Base-by-base conservation (phyloP, 441 rosid genomes). In the Hura crepitans region DNA sequence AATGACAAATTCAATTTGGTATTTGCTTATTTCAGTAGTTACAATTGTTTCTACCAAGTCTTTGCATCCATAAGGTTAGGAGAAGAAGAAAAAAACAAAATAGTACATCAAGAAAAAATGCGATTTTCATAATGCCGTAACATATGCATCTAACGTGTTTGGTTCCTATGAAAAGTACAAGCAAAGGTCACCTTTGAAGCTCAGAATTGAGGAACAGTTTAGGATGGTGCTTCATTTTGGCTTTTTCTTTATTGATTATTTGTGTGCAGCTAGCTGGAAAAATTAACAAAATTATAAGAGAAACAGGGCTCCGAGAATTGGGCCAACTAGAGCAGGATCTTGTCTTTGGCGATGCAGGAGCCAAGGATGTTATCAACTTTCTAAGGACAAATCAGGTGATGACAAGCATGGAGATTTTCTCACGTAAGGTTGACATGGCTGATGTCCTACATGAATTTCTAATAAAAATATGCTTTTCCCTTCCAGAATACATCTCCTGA, bases 301-400 rank as follows among this genome's bases (percentile, higher is more conserved):
- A 96, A 33, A 72, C 75, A 73, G 86, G 87, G 65, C 96, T 96
- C 74, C 79, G 96, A 72, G 97, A 91, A 69, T 85, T 96, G 71
- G 99, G 99, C 68, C 96, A 96, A 80, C 89, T 96, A 63, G 97
- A 96, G 84, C 99, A 93, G 85, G 97, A 93, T 78, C 96, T 96
- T 82, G 98, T 90, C 61, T 96, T 96, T 74, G 99, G 99, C 73
- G 98, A 96, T 87, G 98, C 97, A 65, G 97, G 96, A 72, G 85
- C 86, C 74, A 86, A 91, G 73, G 98, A 96, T 70, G 91, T 88
- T 75, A 87, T 91, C 75, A 91, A 83, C 77, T 90, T 78, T 82
- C 75, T 96, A 68, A 87, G 89, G 68, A 75, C 90, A 69, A 86
- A 85, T 35, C 85, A 85, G 95, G 98, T 90, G 72, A 71, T 54